These are phyloP conservation scores for Drechslerella dactyloides DNA, from an alignment of 2,329 filamentous ascomycete genomes.

Conservation along the genomic window DNA sequence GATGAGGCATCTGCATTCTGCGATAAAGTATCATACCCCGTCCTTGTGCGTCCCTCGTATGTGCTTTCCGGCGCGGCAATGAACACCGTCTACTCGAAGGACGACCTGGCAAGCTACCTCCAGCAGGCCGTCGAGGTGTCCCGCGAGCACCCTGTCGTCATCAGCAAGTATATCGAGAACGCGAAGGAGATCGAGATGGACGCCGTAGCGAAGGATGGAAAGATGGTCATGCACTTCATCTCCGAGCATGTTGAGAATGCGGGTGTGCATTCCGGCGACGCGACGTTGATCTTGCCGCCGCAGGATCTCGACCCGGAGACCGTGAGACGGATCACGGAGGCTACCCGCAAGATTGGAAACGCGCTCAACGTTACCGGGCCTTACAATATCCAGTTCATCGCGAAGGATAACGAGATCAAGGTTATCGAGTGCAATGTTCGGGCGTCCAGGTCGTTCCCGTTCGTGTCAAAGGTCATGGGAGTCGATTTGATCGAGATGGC, in stretches of 20 bases:
- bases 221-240: slow-evolving; percentile 92
- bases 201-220: slow-evolving; percentile 87
- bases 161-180: slow-evolving; percentile 99
- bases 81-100: slow-evolving; percentile 98
- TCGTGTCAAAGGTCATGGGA: slow-evolving; percentile 98
- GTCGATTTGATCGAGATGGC: slow-evolving; percentile 98
- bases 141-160: slow-evolving; percentile 93
- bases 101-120: slow-evolving; percentile 86
- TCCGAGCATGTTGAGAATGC: slow-evolving; percentile 99
- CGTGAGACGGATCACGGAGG: slow-evolving; percentile 88
- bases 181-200: slow-evolving; percentile 99
- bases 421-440: slow-evolving; percentile 99
- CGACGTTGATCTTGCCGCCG: slow-evolving; percentile 90
- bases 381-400: slow-evolving; percentile 99
- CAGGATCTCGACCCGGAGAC: slow-evolving; percentile 91
- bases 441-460: slow-evolving; percentile 94
- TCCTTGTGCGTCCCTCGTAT: slow-evolving; percentile 93
- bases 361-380: slow-evolving; percentile 95
- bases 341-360: slow-evolving; percentile 90
- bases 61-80: slow-evolving; percentile 96
- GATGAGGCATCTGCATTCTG: slow-evolving; percentile 89
- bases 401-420: slow-evolving; percentile 99
- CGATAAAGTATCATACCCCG: slow-evolving; percentile 85
- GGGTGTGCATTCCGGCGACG: slow-evolving; percentile 97
- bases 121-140: slow-evolving; percentile 92